Evolutionary conservation across 2,329 filamentous ascomycete species (phyloP).

Genomic region (Colletotrichum sp.): DNA sequence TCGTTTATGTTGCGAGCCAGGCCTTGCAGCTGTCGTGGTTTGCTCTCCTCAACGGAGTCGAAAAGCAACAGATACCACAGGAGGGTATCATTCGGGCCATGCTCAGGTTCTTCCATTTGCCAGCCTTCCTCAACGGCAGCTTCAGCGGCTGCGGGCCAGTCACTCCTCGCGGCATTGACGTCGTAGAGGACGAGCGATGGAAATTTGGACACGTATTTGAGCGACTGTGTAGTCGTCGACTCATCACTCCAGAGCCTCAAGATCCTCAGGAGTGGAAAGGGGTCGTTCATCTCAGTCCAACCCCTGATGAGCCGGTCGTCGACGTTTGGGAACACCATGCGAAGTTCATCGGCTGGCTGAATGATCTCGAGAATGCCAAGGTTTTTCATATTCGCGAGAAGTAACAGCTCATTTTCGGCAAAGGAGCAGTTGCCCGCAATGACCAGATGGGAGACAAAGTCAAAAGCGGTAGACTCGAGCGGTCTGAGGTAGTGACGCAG

Average conservation of each 20-base stretch:
- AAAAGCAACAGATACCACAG: constrained; percentile 40
- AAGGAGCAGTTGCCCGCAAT: constrained; percentile 42
- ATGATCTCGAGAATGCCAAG: constrained; percentile 54
- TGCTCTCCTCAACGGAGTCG: constrained; percentile 29
- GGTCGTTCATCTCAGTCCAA: constrained; percentile 44
- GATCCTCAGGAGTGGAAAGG: constrained; percentile 53
- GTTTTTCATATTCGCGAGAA: constrained; percentile 47
- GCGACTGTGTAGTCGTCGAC: constrained; percentile 41
- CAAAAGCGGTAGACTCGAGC: constrained; percentile 36
- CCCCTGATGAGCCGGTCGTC: constrained; percentile 51
- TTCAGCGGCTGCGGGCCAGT: constrained; percentile 37
- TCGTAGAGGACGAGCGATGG: constrained; percentile 52
- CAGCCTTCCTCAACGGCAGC: constrained; percentile 35
- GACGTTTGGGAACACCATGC: constrained; percentile 38
- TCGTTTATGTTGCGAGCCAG: constrained; percentile 37
- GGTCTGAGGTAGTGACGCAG: constrained; percentile 42
- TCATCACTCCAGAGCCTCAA: constrained; percentile 50
- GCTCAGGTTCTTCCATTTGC: constrained; percentile 30
- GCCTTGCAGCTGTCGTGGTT: constrained; percentile 26
- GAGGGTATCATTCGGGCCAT: constrained; percentile 35
- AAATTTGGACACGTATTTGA: constrained; percentile 46
- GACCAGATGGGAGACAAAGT: constrained; percentile 47
- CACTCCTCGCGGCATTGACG: constrained; percentile 36
- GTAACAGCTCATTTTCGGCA: constrained; percentile 42
- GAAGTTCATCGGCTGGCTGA: constrained; percentile 36